Evolutionary conservation across 306 rosid species (phyloP).

Genomic region (Dryas octopetala): DNA sequence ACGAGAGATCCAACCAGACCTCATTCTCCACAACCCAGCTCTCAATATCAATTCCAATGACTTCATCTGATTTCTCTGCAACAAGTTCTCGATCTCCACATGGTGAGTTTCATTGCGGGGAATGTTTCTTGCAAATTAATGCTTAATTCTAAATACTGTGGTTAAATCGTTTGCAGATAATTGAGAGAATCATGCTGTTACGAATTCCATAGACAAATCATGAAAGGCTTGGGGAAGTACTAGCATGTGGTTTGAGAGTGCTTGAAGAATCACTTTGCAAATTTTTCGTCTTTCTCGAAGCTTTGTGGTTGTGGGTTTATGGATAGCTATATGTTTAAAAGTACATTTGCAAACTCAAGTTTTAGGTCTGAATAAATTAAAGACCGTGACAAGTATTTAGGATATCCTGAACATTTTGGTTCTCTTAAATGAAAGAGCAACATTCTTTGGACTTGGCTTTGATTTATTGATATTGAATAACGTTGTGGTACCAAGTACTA

Average conservation of each 20-base stretch:
- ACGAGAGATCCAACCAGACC: conserved; percentile 43
- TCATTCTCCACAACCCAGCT: conserved; percentile 52
- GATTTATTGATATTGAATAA: conserved; percentile 8
- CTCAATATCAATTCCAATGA: conserved; percentile 51
- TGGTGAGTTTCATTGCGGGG: conserved; percentile 31
- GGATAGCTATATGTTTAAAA: conserved; percentile 10
- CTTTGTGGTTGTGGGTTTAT: conserved; percentile 14
- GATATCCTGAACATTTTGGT: conserved; percentile 4
- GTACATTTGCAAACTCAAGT: conserved; percentile 14
- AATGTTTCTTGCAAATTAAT: conserved; percentile 3
- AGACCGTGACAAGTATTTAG: conserved; percentile 1
- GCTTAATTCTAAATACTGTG: conserved; percentile 7
- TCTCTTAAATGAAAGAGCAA: conserved; percentile 5
- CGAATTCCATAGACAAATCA: neutral
- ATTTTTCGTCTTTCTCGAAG: conserved; percentile 11
- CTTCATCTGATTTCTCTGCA: conserved; percentile 38
- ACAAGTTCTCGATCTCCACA: conserved; percentile 38
- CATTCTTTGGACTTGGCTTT: neutral
- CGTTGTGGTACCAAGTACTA: neutral
- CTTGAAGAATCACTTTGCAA: conserved; percentile 5
- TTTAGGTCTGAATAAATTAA: conserved; percentile 17
- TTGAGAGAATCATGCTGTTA: conserved; percentile 27
- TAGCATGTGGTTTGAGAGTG: neutral
- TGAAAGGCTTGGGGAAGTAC: neutral
- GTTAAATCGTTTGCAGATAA: conserved; percentile 18